These are phyloP conservation scores for Boeremia exigua DNA, from an alignment of 2,329 filamentous ascomycete genomes.

Conservation along the genomic window DNA sequence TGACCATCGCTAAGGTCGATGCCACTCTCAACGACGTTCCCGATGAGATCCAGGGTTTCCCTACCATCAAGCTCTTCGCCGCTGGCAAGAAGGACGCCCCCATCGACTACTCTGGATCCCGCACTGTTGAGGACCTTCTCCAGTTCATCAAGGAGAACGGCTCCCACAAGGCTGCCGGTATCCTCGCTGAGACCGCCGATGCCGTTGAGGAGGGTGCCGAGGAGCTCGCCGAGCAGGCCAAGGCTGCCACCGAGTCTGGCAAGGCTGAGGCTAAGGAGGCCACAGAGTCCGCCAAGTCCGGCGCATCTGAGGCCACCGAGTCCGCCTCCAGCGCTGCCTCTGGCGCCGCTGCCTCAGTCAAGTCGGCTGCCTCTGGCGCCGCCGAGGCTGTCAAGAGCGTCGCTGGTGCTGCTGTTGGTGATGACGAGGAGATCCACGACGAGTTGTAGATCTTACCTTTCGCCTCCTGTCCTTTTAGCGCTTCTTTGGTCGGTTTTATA, in stretches of 20 bases:
- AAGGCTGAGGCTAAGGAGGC: constrained; percentile 30
- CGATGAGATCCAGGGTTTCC: constrained; percentile 96
- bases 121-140: constrained; percentile 89
- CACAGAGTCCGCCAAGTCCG: constrained; percentile 58
- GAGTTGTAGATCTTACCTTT: constrained; percentile 69
- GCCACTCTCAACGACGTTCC: constrained; percentile 96
- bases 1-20: constrained; percentile 86
- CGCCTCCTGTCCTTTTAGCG: constrained; percentile 23
- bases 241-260: constrained; percentile 43
- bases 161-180: constrained; percentile 79
- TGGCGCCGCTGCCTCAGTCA: constrained; percentile 24
- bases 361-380: constrained; percentile 50
- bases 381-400: constrained; percentile 47
- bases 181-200: constrained; percentile 62
- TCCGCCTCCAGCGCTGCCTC: constrained; percentile 40
- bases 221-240: constrained; percentile 49
- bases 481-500: constrained; percentile 30
- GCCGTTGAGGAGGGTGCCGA: constrained; percentile 54
- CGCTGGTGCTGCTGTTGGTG: constrained; percentile 46
- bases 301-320: constrained; percentile 42
- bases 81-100: constrained; percentile 86
- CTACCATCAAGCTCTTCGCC: constrained; percentile 97
- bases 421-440: constrained; percentile 62
- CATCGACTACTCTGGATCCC: constrained; percentile 84
- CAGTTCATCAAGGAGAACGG: constrained; percentile 95